These are phyloP conservation scores for Akanthomyces uredinophilus DNA, from an alignment of 2,329 filamentous ascomycete genomes.

Conservation along the genomic window DNA sequence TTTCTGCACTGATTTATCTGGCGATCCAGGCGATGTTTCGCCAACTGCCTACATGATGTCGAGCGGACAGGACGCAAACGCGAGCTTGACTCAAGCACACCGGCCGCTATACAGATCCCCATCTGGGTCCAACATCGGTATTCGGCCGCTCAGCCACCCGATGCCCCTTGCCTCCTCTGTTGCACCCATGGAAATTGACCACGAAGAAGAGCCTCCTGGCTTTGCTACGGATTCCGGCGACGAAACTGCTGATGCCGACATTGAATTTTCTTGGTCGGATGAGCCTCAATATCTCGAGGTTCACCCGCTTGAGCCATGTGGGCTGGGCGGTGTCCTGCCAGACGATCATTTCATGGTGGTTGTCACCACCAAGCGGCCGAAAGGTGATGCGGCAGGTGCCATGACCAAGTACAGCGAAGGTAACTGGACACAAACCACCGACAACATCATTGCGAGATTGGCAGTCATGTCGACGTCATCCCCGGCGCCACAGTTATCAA, in stretches of 20 bases:
- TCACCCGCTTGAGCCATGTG: slow-evolving; percentile 48
- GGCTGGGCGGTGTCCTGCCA: slow-evolving; percentile 53
- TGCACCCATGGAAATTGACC: slow-evolving; percentile 25
- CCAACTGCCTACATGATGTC: slow-evolving; percentile 45
- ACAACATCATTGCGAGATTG: slow-evolving; percentile 38
- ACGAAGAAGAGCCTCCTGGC: slow-evolving; percentile 23
- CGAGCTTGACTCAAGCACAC: slow-evolving; percentile 17
- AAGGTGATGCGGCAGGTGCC: slow-evolving; percentile 18
- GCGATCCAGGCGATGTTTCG: slow-evolving; percentile 51
- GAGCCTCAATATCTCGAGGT: slow-evolving; percentile 34
- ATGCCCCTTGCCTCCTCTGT: slow-evolving; percentile 21
- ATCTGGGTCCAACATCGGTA: slow-evolving; percentile 48
- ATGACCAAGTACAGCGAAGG: slow-evolving; percentile 10
- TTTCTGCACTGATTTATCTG: slow-evolving; percentile 76
- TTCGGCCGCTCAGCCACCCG: slow-evolving; percentile 41
- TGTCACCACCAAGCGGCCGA: slow-evolving; percentile 46
- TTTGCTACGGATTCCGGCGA: slow-evolving; percentile 31
- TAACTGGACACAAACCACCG: slow-evolving; percentile 29
- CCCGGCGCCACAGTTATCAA: slow-evolving; percentile 19
- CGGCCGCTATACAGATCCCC: slow-evolving; percentile 34
- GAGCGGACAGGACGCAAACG: slow-evolving; percentile 33
- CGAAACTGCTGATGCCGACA: slow-evolving; percentile 35
- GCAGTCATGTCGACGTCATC: slow-evolving; percentile 38
- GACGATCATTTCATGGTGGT: slow-evolving; percentile 60
- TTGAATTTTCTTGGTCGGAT: slow-evolving; percentile 44